A percentile compares a stretch with the other conserved stretches of the same genome.
phyloP scores from a whole-genome alignment of 805 yeast genomes.

The Kazachstania africana region DNA sequence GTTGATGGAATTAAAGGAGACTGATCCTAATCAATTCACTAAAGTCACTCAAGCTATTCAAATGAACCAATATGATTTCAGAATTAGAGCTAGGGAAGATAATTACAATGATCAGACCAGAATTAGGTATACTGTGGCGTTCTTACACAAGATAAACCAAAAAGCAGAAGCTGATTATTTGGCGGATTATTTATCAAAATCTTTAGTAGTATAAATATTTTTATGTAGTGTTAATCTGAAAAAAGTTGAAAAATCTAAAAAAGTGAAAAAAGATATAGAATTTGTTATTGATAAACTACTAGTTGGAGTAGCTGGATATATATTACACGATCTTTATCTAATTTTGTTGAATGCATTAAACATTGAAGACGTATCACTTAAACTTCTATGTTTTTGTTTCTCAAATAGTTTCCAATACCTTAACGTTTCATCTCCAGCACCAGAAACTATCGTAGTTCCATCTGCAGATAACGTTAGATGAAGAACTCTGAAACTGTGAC shows the following conservation, averaged over 20 bases:
- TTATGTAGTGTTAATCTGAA: not conserved
- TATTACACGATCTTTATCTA: no score
- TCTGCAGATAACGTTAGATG: conserved; percentile 88
- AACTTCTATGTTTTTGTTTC: conserved; percentile 47
- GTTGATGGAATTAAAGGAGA: conserved; percentile 36
- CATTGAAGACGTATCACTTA: conserved; percentile 51
- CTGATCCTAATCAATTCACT: conserved; percentile 35
- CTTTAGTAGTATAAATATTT: conserved; percentile 1
- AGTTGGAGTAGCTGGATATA: no score
- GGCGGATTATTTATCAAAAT: conserved; percentile 26
- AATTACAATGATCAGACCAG: conserved; percentile 68
- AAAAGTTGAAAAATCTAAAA: not conserved
- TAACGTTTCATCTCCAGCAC: conserved; percentile 96
- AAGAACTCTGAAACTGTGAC: conserved; percentile 86
- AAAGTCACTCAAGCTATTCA: conserved; percentile 37
- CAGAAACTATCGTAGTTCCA: conserved; percentile 93
- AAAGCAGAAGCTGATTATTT: conserved; percentile 50
- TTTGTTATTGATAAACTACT: no score
- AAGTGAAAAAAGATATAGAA: not conserved
- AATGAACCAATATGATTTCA: conserved; percentile 62
- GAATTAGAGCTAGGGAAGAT: conserved; percentile 75
- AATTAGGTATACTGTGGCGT: conserved; percentile 60
- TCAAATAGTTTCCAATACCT: conserved; percentile 94
- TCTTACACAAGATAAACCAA: conserved; percentile 41
- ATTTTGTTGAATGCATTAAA: conserved; percentile 67